Evolutionary conservation across 257 asterid genomes (phyloP).

Genomic region (Nicotiana tomentosiformis): DNA sequence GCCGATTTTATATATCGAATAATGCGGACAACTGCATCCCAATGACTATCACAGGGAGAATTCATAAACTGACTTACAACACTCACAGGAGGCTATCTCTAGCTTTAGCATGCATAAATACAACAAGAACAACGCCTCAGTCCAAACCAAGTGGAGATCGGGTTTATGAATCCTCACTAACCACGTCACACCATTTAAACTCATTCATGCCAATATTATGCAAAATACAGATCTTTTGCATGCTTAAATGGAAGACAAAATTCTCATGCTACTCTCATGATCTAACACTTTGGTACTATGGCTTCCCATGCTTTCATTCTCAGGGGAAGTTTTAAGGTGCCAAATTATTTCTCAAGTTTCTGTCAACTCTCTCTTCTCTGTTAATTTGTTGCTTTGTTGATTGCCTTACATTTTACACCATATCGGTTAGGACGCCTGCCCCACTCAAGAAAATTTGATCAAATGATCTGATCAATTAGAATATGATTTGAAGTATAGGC

Average conservation of each 20-base stretch:
- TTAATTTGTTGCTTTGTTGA: not conserved
- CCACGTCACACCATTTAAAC: no score
- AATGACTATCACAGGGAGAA: no score
- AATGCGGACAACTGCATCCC: no score
- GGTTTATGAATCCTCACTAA: no score
- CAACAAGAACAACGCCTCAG: no score
- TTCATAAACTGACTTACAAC: no score
- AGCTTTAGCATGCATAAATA: not conserved
- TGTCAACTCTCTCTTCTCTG: not conserved
- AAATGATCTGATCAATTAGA: not conserved
- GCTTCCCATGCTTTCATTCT: not conserved
- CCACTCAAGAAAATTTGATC: not conserved
- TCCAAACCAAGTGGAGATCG: no score
- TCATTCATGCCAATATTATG: no score
- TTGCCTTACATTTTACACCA: constrained; percentile 2
- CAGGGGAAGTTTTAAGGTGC: not conserved
- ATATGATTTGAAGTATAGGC: not conserved
- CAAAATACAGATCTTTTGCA: not conserved
- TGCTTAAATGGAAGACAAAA: not conserved
- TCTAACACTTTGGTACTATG: not conserved
- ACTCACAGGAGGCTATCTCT: not conserved
- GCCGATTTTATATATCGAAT: no score
- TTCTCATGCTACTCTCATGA: not conserved
- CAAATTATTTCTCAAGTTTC: not conserved
- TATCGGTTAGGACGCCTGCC: not conserved